These are phyloP conservation scores for Pelargonium nanum DNA, from an alignment of 345 rosid species.

Conservation along the genomic window DNA sequence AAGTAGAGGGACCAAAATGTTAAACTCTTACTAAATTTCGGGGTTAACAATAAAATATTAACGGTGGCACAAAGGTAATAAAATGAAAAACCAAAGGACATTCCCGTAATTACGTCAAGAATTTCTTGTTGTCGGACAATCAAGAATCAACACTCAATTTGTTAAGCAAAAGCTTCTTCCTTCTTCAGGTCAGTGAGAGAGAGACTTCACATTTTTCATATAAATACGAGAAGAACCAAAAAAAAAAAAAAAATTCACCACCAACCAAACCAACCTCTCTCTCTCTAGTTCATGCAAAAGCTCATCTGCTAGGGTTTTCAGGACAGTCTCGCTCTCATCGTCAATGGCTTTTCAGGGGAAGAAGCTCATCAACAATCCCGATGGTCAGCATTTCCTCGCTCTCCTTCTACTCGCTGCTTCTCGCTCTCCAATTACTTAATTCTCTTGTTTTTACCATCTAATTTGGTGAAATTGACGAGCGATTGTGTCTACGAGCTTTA, in stretches of 20 bases:
- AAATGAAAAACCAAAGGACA: not conserved
- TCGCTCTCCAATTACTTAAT: not conserved
- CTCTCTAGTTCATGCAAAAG: not conserved
- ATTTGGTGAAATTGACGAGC: not conserved
- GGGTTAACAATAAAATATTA: no score
- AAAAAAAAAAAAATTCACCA: not conserved
- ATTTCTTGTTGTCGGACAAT: not conserved
- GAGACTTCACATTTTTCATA: not conserved
- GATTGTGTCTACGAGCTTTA: not conserved
- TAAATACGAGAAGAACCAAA: no score
- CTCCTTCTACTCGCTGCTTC: not conserved
- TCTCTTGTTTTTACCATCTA: not conserved
- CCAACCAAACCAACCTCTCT: not conserved
- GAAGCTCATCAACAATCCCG: constrained; percentile 85
- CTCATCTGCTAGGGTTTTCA: constrained; percentile 12
- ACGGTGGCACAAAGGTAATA: not conserved
- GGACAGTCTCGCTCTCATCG: not conserved
- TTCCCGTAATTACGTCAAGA: not conserved
- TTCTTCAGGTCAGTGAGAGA: not conserved
- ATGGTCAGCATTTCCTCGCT: constrained; percentile 38
- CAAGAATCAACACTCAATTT: not conserved
- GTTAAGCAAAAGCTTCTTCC: not conserved
- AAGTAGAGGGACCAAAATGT: no score
- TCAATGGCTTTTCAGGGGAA: constrained; percentile 70
- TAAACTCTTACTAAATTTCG: no score